Conservation (phyloP, 2,329 filamentous ascomycete species). For the Pseudocercospora musae region DNA sequence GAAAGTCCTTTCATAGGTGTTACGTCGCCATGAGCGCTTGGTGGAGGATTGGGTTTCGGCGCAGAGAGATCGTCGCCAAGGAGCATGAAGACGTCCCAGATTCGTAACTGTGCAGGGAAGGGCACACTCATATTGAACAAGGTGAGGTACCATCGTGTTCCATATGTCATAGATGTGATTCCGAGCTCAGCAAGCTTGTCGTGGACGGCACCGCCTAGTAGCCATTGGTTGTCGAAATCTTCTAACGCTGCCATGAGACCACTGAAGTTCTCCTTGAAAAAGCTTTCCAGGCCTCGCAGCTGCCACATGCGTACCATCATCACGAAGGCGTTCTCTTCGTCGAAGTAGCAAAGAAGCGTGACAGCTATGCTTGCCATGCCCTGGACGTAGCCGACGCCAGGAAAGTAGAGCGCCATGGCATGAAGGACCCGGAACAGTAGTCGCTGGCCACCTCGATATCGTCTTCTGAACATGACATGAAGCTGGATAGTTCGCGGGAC, state of each 20-base stretch:
- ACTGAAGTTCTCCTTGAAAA: constrained; percentile 80
- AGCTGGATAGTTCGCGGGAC: constrained; percentile 91
- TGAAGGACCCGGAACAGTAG: constrained; percentile 90
- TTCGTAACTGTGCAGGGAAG: constrained; percentile 86
- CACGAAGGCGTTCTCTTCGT: constrained; percentile 89
- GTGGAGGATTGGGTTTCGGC: neutral
- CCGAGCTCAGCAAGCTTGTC: constrained; percentile 71
- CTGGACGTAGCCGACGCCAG: constrained; percentile 90
- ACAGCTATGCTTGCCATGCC: constrained; percentile 94
- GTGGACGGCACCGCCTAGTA: constrained; percentile 72
- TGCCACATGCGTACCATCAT: constrained; percentile 97
- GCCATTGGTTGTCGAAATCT: constrained; percentile 83
- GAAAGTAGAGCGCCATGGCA: constrained; percentile 85
- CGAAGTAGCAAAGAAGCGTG: constrained; percentile 92
- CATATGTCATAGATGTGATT: constrained; percentile 88
- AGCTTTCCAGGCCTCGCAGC: constrained; percentile 75
- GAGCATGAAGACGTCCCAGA: constrained; percentile 98
- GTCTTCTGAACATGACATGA: constrained; percentile 93
- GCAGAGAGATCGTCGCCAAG: constrained; percentile 62
- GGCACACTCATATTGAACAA: constrained; percentile 96
- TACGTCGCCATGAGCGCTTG: neutral
- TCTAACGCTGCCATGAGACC: constrained; percentile 81
- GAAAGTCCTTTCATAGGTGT: neutral
- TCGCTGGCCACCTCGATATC: constrained; percentile 89
- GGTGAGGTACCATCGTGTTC: constrained; percentile 94